Percentiles rank a stretch among this genome's conserved stretches.
phyloP scores from a whole-genome alignment of 805 yeast genomes.

The Candida sonorensis region DNA sequence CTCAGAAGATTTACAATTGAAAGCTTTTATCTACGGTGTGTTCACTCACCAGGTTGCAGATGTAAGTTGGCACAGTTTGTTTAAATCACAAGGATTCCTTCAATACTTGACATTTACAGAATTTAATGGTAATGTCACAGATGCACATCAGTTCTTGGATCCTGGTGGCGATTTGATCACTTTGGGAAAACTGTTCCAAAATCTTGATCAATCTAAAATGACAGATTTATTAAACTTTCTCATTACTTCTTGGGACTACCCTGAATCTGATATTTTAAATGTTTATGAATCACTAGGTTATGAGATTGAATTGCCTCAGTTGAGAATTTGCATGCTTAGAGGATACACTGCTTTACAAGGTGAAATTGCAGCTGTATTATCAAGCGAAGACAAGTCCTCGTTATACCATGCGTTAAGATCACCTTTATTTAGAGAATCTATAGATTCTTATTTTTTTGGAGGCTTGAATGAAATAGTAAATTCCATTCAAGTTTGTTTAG shows the following conservation, averaged over 20 bases:
- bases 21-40: slow-evolving; percentile 52
- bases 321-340: slow-evolving; percentile 45
- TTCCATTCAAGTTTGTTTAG: slow-evolving; percentile 33
- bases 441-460: slow-evolving; percentile 46
- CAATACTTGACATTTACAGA: slow-evolving; percentile 43
- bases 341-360: slow-evolving; percentile 46
- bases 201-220: slow-evolving; percentile 11
- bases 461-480: slow-evolving; percentile 42
- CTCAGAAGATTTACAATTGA: slow-evolving; percentile 22
- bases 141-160: slow-evolving; percentile 52
- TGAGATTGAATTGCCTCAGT: slow-evolving; percentile 24
- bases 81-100: slow-evolving; percentile 49
- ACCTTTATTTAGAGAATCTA: slow-evolving; percentile 34
- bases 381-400: slow-evolving; percentile 4
- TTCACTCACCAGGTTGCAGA: slow-evolving; percentile 60
- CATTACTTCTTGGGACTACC: slow-evolving; percentile 33
- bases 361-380: slow-evolving; percentile 29
- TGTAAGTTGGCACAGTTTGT: slow-evolving; percentile 61
- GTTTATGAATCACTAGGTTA: slow-evolving; percentile 34
- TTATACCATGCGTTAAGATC: slow-evolving; percentile 24
- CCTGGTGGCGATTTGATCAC: slow-evolving; percentile 58
- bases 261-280: slow-evolving; percentile 35
- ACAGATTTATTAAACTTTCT: slow-evolving; percentile 17
- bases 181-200: slow-evolving; percentile 31
- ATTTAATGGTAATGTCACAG: slow-evolving; percentile 40